phyloP scores from a whole-genome alignment of 1,139 yeast genomes.

The Yamadazyma jaroonii region DNA sequence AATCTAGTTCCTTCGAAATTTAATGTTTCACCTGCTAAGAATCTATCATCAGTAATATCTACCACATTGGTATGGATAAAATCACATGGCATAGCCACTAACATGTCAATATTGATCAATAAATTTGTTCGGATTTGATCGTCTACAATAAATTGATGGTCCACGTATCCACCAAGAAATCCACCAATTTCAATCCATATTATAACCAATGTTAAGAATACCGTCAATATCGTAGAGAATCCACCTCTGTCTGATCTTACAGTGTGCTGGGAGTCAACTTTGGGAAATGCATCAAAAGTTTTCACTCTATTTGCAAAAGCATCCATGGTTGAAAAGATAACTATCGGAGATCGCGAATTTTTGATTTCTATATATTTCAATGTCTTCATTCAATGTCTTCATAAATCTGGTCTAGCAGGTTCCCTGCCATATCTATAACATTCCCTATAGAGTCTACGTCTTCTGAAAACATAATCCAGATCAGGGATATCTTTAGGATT shows the following conservation, averaged over 20 bases:
- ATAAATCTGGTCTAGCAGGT: constrained; percentile 24
- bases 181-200: constrained; percentile 88
- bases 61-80: constrained; percentile 70
- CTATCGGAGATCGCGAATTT: too few relatives aligned
- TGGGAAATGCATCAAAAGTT: constrained; percentile 89
- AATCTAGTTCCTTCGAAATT: constrained; percentile 63
- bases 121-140: constrained; percentile 58
- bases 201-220: constrained; percentile 59
- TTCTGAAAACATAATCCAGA: constrained; percentile 43
- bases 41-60: constrained; percentile 75
- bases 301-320: constrained; percentile 41
- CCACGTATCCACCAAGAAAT: constrained; percentile 78
- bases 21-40: constrained; percentile 73
- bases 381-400: too few relatives aligned
- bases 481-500: constrained; percentile 20
- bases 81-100: constrained; percentile 84
- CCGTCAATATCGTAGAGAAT: constrained; percentile 63
- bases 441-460: constrained; percentile 53
- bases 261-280: constrained; percentile 74
- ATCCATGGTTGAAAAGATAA: constrained; percentile 29
- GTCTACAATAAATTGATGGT: constrained; percentile 75
- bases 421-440: constrained; percentile 50
- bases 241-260: constrained; percentile 79
- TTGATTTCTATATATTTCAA: neutral
- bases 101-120: constrained; percentile 72